phyloP scores from a whole-genome alignment of 495 filamentous ascomycete genomes.

The Coniosporium apollinis region DNA sequence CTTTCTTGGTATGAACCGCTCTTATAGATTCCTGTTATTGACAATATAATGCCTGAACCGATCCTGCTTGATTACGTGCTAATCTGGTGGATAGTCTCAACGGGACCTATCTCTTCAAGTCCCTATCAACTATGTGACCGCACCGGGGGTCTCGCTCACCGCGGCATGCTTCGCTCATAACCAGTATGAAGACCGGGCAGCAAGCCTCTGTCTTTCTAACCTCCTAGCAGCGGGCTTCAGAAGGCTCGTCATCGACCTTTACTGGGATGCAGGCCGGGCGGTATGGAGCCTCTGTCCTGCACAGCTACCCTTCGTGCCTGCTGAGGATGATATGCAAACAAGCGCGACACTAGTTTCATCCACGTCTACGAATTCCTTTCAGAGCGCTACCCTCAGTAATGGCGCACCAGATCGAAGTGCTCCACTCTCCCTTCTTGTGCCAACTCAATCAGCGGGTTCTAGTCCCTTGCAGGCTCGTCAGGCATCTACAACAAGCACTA shows the following conservation, averaged over 20 bases:
- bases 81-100: slow-evolving; percentile 31
- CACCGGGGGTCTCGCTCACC: slow-evolving; percentile 35
- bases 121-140: slow-evolving; percentile 44
- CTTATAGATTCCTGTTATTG: background rate
- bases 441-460: no score
- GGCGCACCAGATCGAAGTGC: no score
- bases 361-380: no score
- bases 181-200: slow-evolving; percentile 30
- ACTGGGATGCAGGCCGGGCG: slow-evolving; percentile 38
- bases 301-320: no score
- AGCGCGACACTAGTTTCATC: no score
- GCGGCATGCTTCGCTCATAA: slow-evolving; percentile 41
- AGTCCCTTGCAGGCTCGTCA: no score
- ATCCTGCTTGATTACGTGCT: no score
- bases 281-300: slow-evolving; percentile 46
- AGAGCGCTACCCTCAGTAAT: no score
- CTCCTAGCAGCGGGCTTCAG: slow-evolving; percentile 41
- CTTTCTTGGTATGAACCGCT: slow-evolving; percentile 1
- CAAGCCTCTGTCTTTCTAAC: slow-evolving; percentile 41
- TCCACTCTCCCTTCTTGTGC: no score
- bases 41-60: no score
- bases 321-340: no score
- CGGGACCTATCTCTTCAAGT: slow-evolving; percentile 42
- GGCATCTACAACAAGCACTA: no score
- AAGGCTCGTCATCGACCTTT: slow-evolving; percentile 43